Evolutionary conservation across 164 flowering plant genomes (phyloP), one percentile per base, ranked within the genome.

Genomic region (Euptelea pleiosperma): DNA sequence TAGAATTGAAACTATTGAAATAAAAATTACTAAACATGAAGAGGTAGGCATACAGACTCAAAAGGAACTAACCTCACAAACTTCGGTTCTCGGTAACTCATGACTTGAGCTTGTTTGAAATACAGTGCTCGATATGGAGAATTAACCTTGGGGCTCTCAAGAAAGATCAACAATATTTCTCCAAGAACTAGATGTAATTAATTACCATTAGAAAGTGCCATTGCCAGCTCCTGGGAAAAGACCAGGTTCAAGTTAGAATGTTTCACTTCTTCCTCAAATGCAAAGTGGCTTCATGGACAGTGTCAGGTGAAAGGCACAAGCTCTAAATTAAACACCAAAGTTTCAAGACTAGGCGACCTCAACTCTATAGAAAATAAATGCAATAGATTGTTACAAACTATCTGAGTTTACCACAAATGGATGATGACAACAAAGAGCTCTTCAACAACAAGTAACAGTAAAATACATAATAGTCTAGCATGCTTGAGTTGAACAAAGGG

Each of bases 11-110:
- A 16, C 4, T 42, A 1, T n/a, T 2, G 18, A n/a, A 16, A 5
- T 42, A 16, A 42, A 36, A 42, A 18, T 16, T 43, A 16, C 8
- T 19, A 43, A 43, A 3, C 8, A 43, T 8, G 8, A 43, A 43
- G 8, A 8, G 16, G 3, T 14, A 43, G 47, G n/a, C n/a, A n/a
- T n/a, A n/a, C 8, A 19, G 25, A n/a, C 29, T 9, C 16, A 3
- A 24, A 55, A 41, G 28, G 12, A 48, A 54, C 61, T 39, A 22
- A 70, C 73, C 68, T 70, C 49, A 64, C 73, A 48, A 70, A 64
- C 26, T 64, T 70, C 14, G 42, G 62, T 52, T 70, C 61, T 19
- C 12, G 34, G 53, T 35, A 42, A 42, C 47, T 50, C 73, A 64
- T 60, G 24, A 29, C 39, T 55, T 55, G 5, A 43, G 26, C 16